A percentile compares a stretch with the other conserved stretches of the same genome.
phyloP scores from a whole-genome alignment of 2,329 filamentous ascomycete genomes.

The Fusarium piperis region DNA sequence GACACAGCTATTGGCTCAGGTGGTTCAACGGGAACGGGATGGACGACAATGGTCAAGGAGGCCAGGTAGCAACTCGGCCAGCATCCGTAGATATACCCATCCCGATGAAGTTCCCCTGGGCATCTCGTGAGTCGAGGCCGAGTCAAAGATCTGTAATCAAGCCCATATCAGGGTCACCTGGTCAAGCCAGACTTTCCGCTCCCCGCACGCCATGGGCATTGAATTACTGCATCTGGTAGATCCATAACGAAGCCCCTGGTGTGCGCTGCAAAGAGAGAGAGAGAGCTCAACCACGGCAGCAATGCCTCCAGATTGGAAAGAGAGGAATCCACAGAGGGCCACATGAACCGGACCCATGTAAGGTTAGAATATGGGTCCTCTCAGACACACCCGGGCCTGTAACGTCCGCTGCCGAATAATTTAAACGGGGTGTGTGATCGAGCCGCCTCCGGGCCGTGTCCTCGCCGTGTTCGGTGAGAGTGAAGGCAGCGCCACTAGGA shows the following conservation, averaged over 20 bases:
- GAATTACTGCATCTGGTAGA: conserved; percentile 27
- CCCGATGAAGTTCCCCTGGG: background rate
- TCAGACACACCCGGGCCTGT: background rate
- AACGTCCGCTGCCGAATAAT: conserved; percentile 19
- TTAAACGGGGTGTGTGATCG: conserved; percentile 11
- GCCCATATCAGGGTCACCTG: conserved; percentile 8
- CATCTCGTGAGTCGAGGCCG: background rate
- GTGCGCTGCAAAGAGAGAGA: background rate
- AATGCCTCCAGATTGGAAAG: background rate
- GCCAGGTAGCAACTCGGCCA: background rate
- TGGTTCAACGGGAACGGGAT: background rate
- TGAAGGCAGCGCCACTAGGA: background rate
- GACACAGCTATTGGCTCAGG: background rate
- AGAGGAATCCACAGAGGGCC: background rate
- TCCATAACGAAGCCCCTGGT: background rate
- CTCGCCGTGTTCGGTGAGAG: background rate
- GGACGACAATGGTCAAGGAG: background rate
- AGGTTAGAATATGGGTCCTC: background rate
- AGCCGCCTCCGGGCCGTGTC: background rate
- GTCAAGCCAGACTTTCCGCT: conserved; percentile 4
- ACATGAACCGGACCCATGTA: background rate
- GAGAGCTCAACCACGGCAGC: background rate
- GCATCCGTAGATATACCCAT: background rate
- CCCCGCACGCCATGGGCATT: conserved; percentile 10
- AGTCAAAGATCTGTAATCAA: conserved; percentile 2